Evolutionary conservation across 2,329 filamentous ascomycete genomes (phyloP).

Genomic region (Zymoseptoria passerinii): DNA sequence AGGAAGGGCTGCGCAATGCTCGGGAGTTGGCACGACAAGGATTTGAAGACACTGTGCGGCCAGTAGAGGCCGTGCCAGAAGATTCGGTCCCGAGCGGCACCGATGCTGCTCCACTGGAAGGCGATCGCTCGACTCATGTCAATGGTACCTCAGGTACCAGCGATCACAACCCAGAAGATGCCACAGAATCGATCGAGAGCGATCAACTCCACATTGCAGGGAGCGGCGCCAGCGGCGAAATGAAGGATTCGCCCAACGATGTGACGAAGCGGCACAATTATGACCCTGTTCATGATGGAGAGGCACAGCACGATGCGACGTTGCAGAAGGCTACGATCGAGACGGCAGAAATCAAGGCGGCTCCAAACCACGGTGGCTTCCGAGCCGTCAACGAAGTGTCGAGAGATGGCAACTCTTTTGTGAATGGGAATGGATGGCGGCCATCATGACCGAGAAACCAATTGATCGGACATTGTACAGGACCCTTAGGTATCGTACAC

Average conservation of each 20-base stretch:
- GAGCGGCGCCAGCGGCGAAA: not conserved
- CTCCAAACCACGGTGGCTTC: conserved; percentile 10
- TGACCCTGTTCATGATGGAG: conserved; percentile 11
- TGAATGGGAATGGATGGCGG: not conserved
- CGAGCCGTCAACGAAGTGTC: conserved; percentile 7
- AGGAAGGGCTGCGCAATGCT: conserved; percentile 25
- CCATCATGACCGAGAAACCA: not conserved
- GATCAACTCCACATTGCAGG: not conserved
- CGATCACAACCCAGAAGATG: not conserved
- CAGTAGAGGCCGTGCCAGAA: not conserved
- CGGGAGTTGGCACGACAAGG: conserved; percentile 24
- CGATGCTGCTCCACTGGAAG: not conserved
- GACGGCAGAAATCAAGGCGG: conserved; percentile 1
- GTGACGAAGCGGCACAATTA: conserved; percentile 3
- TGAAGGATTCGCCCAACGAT: not conserved
- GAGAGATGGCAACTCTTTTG: not conserved
- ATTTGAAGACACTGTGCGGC: conserved; percentile 17
- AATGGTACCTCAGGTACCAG: not conserved
- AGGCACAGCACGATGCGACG: not conserved
- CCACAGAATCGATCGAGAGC: not conserved
- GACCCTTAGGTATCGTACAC: not conserved
- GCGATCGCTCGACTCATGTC: not conserved
- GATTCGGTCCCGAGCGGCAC: not conserved
- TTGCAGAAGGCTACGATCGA: not conserved
- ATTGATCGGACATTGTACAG: not conserved